A percentile compares a stretch with the other conserved stretches of the same genome.
These are phyloP conservation scores for Auxenochlorella pyrenoidosa DNA, from an alignment of 139 green algal species.

Conservation along the genomic window DNA sequence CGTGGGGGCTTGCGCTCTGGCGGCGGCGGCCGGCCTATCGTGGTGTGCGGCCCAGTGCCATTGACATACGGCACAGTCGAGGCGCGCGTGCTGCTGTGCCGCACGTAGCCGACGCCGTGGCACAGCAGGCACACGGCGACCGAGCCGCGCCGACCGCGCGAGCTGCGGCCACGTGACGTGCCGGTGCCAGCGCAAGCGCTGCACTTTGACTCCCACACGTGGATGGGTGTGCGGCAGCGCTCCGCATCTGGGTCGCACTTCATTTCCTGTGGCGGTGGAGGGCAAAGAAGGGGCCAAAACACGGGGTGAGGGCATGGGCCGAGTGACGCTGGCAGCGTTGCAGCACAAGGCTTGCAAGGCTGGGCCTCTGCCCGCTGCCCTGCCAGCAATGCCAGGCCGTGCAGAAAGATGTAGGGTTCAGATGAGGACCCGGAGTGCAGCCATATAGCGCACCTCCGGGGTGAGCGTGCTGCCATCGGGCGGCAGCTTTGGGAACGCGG, in stretches of 20 bases:
- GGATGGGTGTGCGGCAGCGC: conserved; percentile 24
- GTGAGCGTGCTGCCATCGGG: conserved; percentile 20
- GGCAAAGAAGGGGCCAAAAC: too few species aligned
- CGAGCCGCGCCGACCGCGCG: not conserved
- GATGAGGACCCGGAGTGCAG: too few species aligned
- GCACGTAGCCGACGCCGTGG: conserved; percentile 29
- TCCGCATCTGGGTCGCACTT: not conserved
- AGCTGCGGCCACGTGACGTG: not conserved
- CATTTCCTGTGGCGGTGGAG: not conserved
- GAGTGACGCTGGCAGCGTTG: too few species aligned
- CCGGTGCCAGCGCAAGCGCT: not conserved
- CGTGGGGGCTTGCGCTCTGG: not conserved
- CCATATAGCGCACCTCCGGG: not conserved
- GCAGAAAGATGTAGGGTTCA: not conserved
- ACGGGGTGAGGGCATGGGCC: not conserved
- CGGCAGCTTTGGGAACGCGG: not conserved
- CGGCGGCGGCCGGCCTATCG: conserved; percentile 14
- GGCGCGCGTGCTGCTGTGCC: conserved; percentile 14
- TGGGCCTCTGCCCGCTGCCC: not conserved
- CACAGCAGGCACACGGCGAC: conserved; percentile 9
- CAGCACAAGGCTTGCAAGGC: too few species aligned
- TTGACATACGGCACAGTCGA: conserved; percentile 21
- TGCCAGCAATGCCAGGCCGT: too few species aligned
- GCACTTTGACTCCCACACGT: conserved; percentile 29
- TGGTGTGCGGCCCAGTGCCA: conserved; percentile 18